Evolutionary conservation across 2,329 filamentous ascomycete genomes (phyloP).

Genomic region (Xylaria sp.): DNA sequence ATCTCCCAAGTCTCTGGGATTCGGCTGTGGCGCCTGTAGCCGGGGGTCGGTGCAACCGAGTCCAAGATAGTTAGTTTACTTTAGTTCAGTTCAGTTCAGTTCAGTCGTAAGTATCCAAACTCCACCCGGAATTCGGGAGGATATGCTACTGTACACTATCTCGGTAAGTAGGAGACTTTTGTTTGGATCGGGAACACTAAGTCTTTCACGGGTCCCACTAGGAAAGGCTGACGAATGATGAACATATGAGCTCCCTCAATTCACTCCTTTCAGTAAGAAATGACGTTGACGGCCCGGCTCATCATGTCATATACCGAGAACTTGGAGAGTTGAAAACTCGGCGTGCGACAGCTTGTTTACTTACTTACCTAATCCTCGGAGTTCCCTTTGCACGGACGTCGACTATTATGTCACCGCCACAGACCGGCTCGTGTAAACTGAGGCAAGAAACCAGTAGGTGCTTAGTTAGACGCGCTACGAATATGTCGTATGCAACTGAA

Average conservation of each 20-base stretch:
- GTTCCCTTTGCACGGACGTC: slow-evolving; percentile 17
- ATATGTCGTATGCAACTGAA: background rate
- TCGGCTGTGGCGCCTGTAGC: slow-evolving; percentile 32
- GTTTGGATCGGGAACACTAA: slow-evolving; percentile 12
- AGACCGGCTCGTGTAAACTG: slow-evolving; percentile 6
- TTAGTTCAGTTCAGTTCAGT: background rate
- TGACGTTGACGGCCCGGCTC: slow-evolving; percentile 3
- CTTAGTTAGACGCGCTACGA: slow-evolving; percentile 14
- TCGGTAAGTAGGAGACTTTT: slow-evolving; percentile 7
- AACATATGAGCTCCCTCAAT: slow-evolving; percentile 20
- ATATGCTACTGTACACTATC: too few relatives aligned
- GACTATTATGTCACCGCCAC: slow-evolving; percentile 21
- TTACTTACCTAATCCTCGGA: slow-evolving; percentile 26
- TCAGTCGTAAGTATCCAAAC: slow-evolving; percentile 13
- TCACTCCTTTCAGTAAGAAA: background rate
- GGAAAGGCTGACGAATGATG: slow-evolving; percentile 1
- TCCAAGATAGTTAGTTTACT: slow-evolving; percentile 15
- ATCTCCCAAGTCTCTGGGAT: slow-evolving; percentile 31
- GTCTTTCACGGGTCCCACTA: background rate
- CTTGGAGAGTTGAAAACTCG: slow-evolving; percentile 10
- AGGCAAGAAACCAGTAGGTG: slow-evolving; percentile 6
- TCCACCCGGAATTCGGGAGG: slow-evolving; percentile 21
- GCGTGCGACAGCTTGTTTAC: background rate
- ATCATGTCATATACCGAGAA: slow-evolving; percentile 1
- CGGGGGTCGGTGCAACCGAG: slow-evolving; percentile 33